A percentile compares a stretch with the other conserved stretches of the same genome.
Evolutionary conservation across 495 filamentous ascomycete genomes (phyloP).

Genomic region (Delitschia confertaspora): DNA sequence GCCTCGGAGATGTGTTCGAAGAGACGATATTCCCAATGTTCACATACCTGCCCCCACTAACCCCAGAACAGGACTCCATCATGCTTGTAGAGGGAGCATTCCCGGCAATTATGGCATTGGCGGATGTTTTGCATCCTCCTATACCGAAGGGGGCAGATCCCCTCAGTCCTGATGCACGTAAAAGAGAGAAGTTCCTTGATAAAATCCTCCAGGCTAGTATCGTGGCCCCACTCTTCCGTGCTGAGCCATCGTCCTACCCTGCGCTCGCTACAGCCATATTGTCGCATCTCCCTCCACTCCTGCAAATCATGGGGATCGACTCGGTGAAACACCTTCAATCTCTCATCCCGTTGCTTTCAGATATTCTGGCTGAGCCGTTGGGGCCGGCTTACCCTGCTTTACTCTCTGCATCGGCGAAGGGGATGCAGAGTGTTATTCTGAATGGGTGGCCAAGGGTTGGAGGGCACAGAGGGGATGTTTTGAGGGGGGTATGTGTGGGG

Average conservation of each 20-base stretch:
- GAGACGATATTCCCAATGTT: constrained; percentile 67
- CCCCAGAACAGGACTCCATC: constrained; percentile 62
- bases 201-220: constrained; percentile 33
- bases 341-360: constrained; percentile 57
- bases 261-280: constrained; percentile 46
- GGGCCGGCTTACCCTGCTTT: constrained; percentile 48
- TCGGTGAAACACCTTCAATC: constrained; percentile 68
- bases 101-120: constrained; percentile 52
- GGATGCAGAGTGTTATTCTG: constrained; percentile 51
- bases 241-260: constrained; percentile 32
- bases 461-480: constrained; percentile 56
- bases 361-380: constrained; percentile 62
- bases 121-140: constrained; percentile 38
- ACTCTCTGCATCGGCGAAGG: constrained; percentile 44
- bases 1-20: constrained; percentile 70
- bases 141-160: background rate
- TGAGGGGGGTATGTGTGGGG: constrained; percentile 54
- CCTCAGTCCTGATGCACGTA: constrained; percentile 26
- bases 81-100: constrained; percentile 58
- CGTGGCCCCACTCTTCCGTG: constrained; percentile 35
- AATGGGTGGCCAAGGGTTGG: constrained; percentile 67
- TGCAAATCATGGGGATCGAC: constrained; percentile 57
- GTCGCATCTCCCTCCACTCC: constrained; percentile 42
- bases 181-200: constrained; percentile 27
- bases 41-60: constrained; percentile 66